Conservation (phyloP, 768 basidiomycete genomes). For the Boletus subcaerulescens region DNA sequence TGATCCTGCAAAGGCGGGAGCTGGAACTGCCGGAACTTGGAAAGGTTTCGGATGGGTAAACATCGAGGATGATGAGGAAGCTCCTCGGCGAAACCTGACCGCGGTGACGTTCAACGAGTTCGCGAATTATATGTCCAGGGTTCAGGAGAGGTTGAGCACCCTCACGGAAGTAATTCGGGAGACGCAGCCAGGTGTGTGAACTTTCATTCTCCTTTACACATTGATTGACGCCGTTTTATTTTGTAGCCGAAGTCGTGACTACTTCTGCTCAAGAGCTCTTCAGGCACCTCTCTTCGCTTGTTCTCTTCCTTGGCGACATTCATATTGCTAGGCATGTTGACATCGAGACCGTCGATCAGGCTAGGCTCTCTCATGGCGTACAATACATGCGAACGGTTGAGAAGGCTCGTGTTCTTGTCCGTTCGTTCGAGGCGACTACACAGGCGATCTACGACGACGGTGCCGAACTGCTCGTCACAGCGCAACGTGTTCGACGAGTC, state of each 20-base stretch:
- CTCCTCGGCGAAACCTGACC: conserved; percentile 28
- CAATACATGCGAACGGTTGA: conserved; percentile 42
- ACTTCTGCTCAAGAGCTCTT: conserved; percentile 33
- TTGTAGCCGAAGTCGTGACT: conserved; percentile 22
- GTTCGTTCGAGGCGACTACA: conserved; percentile 44
- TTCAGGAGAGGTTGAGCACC: conserved; percentile 28
- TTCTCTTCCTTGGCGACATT: conserved; percentile 44
- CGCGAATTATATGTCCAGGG: conserved; percentile 20
- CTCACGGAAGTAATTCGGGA: conserved; percentile 20
- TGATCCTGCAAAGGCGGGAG: conserved; percentile 44
- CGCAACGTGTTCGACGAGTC: conserved; percentile 34
- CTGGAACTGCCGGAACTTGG: conserved; percentile 51
- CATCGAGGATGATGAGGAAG: conserved; percentile 33
- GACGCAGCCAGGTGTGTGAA: conserved; percentile 20
- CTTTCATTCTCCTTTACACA: neutral
- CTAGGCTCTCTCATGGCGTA: conserved; percentile 33
- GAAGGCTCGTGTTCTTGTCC: conserved; percentile 45
- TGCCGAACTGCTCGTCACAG: conserved; percentile 36
- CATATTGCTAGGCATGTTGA: conserved; percentile 53
- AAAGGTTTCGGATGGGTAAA: conserved; percentile 53
- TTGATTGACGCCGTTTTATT: neutral
- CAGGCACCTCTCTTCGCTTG: conserved; percentile 39
- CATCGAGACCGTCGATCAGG: conserved; percentile 39
- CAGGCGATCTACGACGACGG: conserved; percentile 54
- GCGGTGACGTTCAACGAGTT: conserved; percentile 34